Conservation (phyloP, 2,329 filamentous ascomycete genomes). For the Hypomyces perniciosus region DNA sequence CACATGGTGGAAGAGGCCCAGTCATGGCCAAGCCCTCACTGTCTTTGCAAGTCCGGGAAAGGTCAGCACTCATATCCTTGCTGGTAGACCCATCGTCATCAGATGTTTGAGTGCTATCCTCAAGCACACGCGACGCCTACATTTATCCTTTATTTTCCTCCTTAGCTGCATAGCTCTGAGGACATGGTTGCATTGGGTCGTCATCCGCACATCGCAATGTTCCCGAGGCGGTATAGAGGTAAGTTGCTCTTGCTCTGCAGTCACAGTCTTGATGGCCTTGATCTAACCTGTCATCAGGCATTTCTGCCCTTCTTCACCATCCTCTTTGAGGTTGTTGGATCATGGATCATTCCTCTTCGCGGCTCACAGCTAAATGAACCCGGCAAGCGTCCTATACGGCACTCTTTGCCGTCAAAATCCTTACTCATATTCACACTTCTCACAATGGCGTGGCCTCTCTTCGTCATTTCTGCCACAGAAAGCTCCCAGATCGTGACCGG, state of each 20-base stretch:
- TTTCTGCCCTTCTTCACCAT: slow-evolving; percentile 22
- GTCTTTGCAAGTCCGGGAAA: slow-evolving; percentile 5
- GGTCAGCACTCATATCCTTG: background rate
- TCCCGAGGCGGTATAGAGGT: slow-evolving; percentile 27
- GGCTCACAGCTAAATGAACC: background rate
- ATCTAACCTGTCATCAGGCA: slow-evolving; percentile 17
- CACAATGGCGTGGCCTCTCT: slow-evolving; percentile 28
- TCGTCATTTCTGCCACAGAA: slow-evolving; percentile 14
- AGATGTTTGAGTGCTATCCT: background rate
- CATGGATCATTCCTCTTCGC: background rate
- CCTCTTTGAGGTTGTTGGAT: background rate
- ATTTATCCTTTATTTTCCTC: slow-evolving; percentile 1
- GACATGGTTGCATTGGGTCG: slow-evolving; percentile 26
- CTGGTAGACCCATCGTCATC: background rate
- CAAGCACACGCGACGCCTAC: background rate
- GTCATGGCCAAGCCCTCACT: background rate
- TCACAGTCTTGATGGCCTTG: no score
- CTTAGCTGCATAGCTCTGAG: slow-evolving; percentile 7
- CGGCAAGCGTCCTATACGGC: slow-evolving; percentile 11
- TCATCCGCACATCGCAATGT: slow-evolving; percentile 29
- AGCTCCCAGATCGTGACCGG: slow-evolving; percentile 10
- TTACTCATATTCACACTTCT: slow-evolving; percentile 11
- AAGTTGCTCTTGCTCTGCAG: slow-evolving; percentile 8
- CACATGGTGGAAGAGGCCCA: background rate
- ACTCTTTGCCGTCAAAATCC: slow-evolving; percentile 19